These are phyloP conservation scores for Asterophora parasitica DNA, from an alignment of 768 basidiomycete genomes.

Conservation along the genomic window DNA sequence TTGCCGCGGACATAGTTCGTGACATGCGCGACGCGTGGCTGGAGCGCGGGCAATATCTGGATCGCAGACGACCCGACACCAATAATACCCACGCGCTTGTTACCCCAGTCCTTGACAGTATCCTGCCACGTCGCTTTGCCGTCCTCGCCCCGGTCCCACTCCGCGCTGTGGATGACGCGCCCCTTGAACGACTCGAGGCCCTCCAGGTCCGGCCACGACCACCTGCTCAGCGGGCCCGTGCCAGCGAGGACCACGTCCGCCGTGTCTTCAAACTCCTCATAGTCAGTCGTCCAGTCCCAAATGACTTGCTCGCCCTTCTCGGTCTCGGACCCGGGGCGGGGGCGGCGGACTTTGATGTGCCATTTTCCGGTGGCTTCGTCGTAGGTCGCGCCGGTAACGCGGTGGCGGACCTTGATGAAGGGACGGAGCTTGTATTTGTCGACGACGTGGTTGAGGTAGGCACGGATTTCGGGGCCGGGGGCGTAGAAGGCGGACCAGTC, in stretches of 20 bases:
- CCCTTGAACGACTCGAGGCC: conserved; percentile 56
- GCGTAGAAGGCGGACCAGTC: conserved; percentile 63
- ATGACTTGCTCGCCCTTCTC: conserved; percentile 14
- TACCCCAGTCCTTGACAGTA: conserved; percentile 42
- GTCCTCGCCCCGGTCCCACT: conserved; percentile 43
- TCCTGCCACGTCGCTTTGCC: conserved; percentile 36
- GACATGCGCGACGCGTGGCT: conserved; percentile 44
- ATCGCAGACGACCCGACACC: conserved; percentile 64
- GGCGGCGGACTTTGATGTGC: conserved; percentile 44
- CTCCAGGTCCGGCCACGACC: conserved; percentile 64
- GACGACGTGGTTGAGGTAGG: conserved; percentile 48
- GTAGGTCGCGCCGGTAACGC: conserved; percentile 48
- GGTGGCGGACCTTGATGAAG: conserved; percentile 53
- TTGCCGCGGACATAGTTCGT: conserved; percentile 54
- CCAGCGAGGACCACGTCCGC: conserved; percentile 56
- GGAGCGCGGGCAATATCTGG: conserved; percentile 55
- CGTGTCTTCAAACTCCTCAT: conserved; percentile 45
- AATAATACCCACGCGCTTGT: conserved; percentile 53
- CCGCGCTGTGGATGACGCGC: conserved; percentile 56
- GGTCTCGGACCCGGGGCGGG: conserved; percentile 11
- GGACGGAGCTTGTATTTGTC: conserved; percentile 51
- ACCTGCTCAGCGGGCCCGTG: conserved; percentile 48
- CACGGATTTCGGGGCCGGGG: conserved; percentile 52
- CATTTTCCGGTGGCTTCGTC: conserved; percentile 50
- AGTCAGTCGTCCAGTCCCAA: conserved; percentile 21